Conservation (phyloP, 129 eudicot genomes). For the Chrysanthemum lavandulifolium region DNA sequence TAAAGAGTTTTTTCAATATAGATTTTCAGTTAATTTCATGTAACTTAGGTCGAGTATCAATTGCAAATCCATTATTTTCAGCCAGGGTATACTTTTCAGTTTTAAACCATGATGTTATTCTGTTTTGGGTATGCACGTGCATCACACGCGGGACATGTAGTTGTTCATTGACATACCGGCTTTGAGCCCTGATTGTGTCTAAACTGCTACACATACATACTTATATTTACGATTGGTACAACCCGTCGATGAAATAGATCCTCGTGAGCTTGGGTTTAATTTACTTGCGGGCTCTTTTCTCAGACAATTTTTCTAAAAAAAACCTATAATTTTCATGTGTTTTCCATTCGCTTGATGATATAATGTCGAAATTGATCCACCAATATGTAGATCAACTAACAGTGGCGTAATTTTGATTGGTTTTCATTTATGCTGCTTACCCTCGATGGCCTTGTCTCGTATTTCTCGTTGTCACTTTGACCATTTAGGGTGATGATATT, state of each 20-base stretch:
- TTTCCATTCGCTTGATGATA: not conserved
- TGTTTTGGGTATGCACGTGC: not conserved
- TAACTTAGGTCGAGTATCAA: not conserved
- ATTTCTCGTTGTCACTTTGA: no score
- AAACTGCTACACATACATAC: no score
- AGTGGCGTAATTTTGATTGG: not conserved
- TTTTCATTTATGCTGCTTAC: no score
- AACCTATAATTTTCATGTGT: not conserved
- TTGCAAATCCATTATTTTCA: not conserved
- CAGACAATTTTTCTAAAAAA: not conserved
- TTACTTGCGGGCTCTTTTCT: not conserved
- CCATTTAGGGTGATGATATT: no score
- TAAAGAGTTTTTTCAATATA: not conserved
- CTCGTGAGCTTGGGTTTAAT: not conserved
- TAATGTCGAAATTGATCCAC: not conserved
- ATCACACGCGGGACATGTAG: not conserved
- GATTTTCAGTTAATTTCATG: not conserved
- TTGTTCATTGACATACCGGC: no score
- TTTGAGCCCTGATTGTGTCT: no score
- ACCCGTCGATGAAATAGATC: no score
- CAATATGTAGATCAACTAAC: not conserved
- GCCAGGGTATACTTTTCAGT: not conserved
- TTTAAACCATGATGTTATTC: not conserved
- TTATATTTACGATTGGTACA: no score
- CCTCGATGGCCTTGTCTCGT: no score